Conservation (phyloP, 164 flowering plant genomes). For the Magnolia changhungtana region DNA sequence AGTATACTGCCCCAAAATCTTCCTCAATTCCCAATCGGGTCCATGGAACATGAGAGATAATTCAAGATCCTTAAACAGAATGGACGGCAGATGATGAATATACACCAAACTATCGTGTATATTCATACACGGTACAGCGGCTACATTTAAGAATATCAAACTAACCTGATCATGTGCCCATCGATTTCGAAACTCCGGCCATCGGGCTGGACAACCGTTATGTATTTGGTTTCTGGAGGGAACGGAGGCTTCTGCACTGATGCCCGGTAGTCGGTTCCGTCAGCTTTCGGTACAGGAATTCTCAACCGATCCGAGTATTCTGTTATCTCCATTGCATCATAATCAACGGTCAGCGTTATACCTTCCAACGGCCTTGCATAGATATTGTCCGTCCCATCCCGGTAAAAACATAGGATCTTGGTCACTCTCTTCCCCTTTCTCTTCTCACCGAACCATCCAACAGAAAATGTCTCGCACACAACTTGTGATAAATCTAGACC, state of each 20-base stretch:
- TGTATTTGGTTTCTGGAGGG: conserved; percentile 4
- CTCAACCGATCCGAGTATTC: conserved; percentile 26
- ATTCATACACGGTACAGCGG: no score
- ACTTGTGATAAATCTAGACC: conserved; percentile 41
- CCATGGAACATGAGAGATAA: no score
- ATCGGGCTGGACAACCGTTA: conserved; percentile 6
- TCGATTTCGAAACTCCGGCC: conserved; percentile 13
- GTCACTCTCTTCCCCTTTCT: conserved; percentile 22
- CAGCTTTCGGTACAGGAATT: conserved; percentile 41
- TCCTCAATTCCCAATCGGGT: no score
- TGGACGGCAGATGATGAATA: no score
- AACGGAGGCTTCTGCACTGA: conserved; percentile 7
- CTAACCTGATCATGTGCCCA: conserved; percentile 11
- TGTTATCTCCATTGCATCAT: conserved; percentile 35
- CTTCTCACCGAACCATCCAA: conserved; percentile 60
- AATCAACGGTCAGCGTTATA: conserved; percentile 37
- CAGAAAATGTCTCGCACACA: conserved; percentile 36
- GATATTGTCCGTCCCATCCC: conserved; percentile 38
- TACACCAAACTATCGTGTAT: no score
- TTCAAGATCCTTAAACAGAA: no score
- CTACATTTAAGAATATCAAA: neutral
- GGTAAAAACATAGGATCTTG: conserved; percentile 34
- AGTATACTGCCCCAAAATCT: no score
- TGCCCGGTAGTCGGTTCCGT: conserved; percentile 21
- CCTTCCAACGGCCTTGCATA: conserved; percentile 60